Conservation (phyloP, 177 flowering plant species). For the Vitis hybrid region DNA sequence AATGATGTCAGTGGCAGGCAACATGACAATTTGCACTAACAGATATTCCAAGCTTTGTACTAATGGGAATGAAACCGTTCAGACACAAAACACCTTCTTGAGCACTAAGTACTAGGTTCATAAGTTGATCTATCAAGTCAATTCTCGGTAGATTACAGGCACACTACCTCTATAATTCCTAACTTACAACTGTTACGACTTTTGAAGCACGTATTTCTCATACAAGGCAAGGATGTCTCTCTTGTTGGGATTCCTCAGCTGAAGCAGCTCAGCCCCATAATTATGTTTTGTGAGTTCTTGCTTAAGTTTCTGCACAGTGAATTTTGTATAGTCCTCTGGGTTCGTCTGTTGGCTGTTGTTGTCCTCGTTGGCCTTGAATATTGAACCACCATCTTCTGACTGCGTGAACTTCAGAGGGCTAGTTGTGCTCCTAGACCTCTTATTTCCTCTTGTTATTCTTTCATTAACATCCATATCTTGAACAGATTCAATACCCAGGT, state of each 20-base stretch:
- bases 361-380: constrained; percentile 58
- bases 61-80: neutral
- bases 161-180: constrained; percentile 22
- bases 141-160: constrained; percentile 15
- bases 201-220: constrained; percentile 68
- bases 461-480: constrained; percentile 68
- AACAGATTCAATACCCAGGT: constrained; percentile 62
- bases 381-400: constrained; percentile 83
- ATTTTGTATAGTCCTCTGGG: constrained; percentile 74
- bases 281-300: constrained; percentile 88
- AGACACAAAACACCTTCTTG: neutral
- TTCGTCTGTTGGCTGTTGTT: constrained; percentile 48
- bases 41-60: neutral
- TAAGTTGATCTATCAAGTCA: constrained; percentile 12
- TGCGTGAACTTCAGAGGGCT: constrained; percentile 51
- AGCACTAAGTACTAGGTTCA: neutral
- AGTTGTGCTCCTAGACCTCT: constrained; percentile 66
- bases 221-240: constrained; percentile 78
- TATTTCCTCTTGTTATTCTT: constrained; percentile 41
- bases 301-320: constrained; percentile 77
- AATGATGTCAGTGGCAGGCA: neutral
- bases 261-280: constrained; percentile 80
- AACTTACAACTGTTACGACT: constrained; percentile 20
- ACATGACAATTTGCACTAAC: neutral
- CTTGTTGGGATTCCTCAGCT: constrained; percentile 70